Base-by-base conservation (phyloP, 129 eudicot species). In the Glebionis coronaria region DNA sequence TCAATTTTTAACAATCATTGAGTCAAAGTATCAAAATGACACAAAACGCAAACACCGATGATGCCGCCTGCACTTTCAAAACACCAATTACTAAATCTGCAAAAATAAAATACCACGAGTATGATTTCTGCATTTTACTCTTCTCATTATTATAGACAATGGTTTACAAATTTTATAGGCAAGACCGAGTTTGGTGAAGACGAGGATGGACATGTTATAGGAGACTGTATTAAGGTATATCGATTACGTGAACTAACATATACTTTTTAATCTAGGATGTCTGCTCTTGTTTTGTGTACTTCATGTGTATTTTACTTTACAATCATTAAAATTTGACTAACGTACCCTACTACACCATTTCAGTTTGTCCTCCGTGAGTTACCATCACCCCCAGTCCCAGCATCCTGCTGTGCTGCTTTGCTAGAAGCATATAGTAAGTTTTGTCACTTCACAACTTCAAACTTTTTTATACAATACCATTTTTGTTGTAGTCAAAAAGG, bases 331-430 rank as follows among this genome's bases (percentile, higher is more conserved):
- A 42, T 56, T 7, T 20, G 21, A 50, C 49, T 57, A 14, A 11
- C 47, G 61, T 65, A 66, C 35, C 6, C 56, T 67, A 56, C 56
- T 20, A 56, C 52, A 45, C n/a, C 42, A 35, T 71, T 78, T 61
- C 76, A 93, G 96, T 87, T 84, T 77, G 84, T 93, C 69, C 84
- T 93, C 16, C 90, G 98, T 40, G 98, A 93, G 82, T 72, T 93
- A 67, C 98, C 98, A 65, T 93, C 98, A 63, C 88, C 96, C 44
- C 98, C 98, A 9, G 95, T 93, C 62, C 98, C 98, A 54, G 96
- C 98, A 58, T 86, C 97, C 78, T 93, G 98, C 75, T 93, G 98
- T 83, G 82, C 86, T 64, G 96, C 98, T 56, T 87, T 93, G 61
- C 79, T 93, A 25, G 95, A 93, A 82, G 96, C 98, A 72, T 88